These are phyloP conservation scores for Gossypium sturtianum DNA, from an alignment of 345 rosid species.

Conservation along the genomic window DNA sequence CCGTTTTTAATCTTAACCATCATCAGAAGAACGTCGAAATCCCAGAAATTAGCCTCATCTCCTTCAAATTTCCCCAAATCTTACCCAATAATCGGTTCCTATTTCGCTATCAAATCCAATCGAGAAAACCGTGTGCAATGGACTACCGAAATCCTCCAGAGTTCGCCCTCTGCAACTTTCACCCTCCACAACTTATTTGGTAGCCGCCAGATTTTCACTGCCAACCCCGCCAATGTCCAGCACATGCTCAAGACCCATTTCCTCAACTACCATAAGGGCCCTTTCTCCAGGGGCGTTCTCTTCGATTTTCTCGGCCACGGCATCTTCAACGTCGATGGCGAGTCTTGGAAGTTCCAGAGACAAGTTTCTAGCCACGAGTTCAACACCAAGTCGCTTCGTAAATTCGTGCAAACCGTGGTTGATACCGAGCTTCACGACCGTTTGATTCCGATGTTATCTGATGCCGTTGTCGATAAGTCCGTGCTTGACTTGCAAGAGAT, in stretches of 20 bases:
- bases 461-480: constrained; percentile 23
- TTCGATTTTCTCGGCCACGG: constrained; percentile 68
- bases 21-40: background rate
- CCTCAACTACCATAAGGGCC: constrained; percentile 51
- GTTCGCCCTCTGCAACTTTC: constrained; percentile 52
- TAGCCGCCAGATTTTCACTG: constrained; percentile 34
- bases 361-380: constrained; percentile 72
- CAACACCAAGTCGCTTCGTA: constrained; percentile 61
- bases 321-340: constrained; percentile 63
- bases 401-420: constrained; percentile 51
- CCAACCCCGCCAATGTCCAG: constrained; percentile 55
- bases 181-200: constrained; percentile 35
- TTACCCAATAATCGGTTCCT: constrained; percentile 50
- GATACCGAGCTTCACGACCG: constrained; percentile 48
- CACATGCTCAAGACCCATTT: constrained; percentile 61
- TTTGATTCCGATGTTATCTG: constrained; percentile 47
- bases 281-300: constrained; percentile 15
- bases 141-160: constrained; percentile 40
- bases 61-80: constrained; percentile 29
- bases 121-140: constrained; percentile 42
- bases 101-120: constrained; percentile 31
- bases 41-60: background rate
- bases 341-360: constrained; percentile 63
- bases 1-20: background rate
- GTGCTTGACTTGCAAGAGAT: constrained; percentile 53